Base-by-base conservation (phyloP, 371 early-diverging fungal species). In the Polyrhizophydium stewartii region DNA sequence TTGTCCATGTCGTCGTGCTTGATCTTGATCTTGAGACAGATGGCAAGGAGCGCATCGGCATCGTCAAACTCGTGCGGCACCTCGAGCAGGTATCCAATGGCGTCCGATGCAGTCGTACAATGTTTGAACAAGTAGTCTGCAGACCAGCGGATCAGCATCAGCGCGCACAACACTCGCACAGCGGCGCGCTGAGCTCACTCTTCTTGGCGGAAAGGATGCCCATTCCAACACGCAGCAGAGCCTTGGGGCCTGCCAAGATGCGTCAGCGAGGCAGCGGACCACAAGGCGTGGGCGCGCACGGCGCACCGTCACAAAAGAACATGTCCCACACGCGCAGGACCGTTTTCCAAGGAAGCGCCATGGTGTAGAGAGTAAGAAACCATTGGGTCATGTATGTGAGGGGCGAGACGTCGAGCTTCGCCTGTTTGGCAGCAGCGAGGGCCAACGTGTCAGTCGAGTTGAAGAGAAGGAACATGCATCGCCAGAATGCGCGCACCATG, bases 321-420 rank as follows among this genome's bases (percentile, higher is more conserved):
- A 93, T 87, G 75, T 96, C 97, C 95, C 96, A 94, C 28, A 95
- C 88, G 2, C 94, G 81, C 37, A 96, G 74, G 10, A 92, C 94
- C 0, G 93, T 84, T 19, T 83, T 80, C 97, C 97, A 96, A 6
- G 96, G 96, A 41, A 95, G 73, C 2, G 89, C 79, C 84, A 89
- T 83, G 1, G 95, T 94, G 67, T 89, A 96, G 3, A 92, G 77
- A 0, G 97, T 94, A 69, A 96, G 73, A 66, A 95, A 94, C 97
- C 97, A 96, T 50, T 91, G 91, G 1, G 96, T 88, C 28, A 91
- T 87, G 63, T 91, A 96, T 87, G 90, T 91, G 55, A 94, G 75
- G 17, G 94, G 91, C 25, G 83, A 71, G 25, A 94, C 85, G 58
- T 91, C 90, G 58, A 92, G 85, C 53, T 70, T 71, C 46, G 81